Evolutionary conservation across 2,329 filamentous ascomycete genomes (phyloP).

Genomic region (Trichoderma asperellum): DNA sequence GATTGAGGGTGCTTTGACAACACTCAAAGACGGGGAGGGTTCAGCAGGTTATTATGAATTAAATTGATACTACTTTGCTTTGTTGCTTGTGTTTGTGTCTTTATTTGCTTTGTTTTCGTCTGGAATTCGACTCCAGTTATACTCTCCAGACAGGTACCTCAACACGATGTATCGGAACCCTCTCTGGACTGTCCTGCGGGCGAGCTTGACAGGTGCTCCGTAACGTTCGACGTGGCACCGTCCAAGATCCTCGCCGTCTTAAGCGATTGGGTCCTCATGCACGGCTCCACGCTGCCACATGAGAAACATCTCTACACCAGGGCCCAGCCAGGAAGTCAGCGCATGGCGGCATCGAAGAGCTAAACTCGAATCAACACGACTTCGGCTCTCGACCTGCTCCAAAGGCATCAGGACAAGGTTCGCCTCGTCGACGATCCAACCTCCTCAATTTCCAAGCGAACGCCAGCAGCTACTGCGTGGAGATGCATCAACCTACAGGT

Average conservation of each 20-base stretch:
- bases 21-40: neutral
- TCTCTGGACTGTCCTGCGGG: slow-evolving; percentile 13
- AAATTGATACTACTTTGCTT: neutral
- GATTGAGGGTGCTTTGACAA: neutral
- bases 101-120: neutral
- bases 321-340: slow-evolving; percentile 19
- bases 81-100: neutral
- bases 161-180: slow-evolving; percentile 22
- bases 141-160: neutral
- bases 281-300: slow-evolving; percentile 19
- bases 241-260: slow-evolving; percentile 18
- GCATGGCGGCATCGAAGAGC: neutral
- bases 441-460: slow-evolving; percentile 9
- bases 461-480: neutral
- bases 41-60: slow-evolving; percentile 8
- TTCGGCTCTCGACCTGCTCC: neutral
- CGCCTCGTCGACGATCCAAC: slow-evolving; percentile 16
- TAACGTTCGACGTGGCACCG: slow-evolving; percentile 29
- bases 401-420: neutral
- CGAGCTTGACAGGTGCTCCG: slow-evolving; percentile 21
- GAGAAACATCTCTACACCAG: neutral
- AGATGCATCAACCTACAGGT: neutral
- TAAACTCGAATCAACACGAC: neutral
- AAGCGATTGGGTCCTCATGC: slow-evolving; percentile 28
- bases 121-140: slow-evolving; percentile 18